phyloP scores from a whole-genome alignment of 768 basidiomycete species.

The Hysterangium stoloniferum region DNA sequence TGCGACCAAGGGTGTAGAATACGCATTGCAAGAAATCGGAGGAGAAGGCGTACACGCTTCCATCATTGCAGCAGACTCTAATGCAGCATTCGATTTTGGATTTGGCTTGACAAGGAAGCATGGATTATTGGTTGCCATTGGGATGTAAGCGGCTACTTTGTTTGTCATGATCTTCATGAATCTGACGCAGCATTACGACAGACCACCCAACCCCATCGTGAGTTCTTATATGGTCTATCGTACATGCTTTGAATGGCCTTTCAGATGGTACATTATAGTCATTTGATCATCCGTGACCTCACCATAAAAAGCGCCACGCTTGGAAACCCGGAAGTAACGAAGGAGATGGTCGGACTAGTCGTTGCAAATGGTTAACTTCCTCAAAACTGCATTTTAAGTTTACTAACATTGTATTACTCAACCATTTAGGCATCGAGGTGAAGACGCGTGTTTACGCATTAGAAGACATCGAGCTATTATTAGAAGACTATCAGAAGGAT shows the following conservation, averaged over 20 bases:
- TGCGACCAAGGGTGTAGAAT: conserved; percentile 7
- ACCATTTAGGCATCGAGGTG: background rate
- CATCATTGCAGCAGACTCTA: conserved; percentile 6
- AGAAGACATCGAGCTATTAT: conserved; percentile 6
- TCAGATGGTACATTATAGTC: conserved; percentile 2
- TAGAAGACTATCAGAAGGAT: conserved; percentile 3
- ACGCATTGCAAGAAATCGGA: background rate
- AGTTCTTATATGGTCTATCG: background rate
- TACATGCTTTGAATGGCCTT: background rate
- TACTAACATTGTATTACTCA: background rate
- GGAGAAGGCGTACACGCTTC: conserved; percentile 2
- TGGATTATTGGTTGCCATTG: conserved; percentile 5
- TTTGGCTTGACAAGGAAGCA: conserved; percentile 3
- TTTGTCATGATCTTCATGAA: background rate
- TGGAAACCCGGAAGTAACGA: background rate
- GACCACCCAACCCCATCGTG: background rate
- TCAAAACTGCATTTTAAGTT: background rate
- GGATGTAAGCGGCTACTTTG: background rate
- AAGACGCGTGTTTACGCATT: conserved; percentile 1
- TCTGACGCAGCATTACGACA: background rate
- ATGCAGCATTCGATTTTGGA: conserved; percentile 2
- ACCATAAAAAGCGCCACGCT: background rate
- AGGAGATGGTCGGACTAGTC: conserved; percentile 2
- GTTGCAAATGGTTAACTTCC: background rate
- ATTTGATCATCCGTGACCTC: background rate